Evolutionary conservation across 345 rosid genomes (phyloP).

Genomic region (Syzygium aromaticum): DNA sequence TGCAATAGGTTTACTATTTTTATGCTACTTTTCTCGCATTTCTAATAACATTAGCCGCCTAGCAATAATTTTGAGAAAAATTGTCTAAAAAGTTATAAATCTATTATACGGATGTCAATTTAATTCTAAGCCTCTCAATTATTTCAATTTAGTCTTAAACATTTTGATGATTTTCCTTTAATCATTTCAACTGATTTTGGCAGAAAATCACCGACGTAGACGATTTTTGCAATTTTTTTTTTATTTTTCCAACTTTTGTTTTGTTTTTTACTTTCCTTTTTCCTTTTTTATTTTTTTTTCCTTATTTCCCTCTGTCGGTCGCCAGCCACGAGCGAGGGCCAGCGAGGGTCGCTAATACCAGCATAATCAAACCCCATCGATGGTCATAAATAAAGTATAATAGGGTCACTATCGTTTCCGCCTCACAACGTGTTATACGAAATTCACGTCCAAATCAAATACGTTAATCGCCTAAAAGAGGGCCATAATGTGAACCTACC

Average conservation of each 20-base stretch:
- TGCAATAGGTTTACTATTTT: too few species aligned
- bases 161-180: neutral
- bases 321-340: neutral
- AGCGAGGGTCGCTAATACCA: too few species aligned
- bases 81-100: too few species aligned
- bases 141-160: neutral
- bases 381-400: too few species aligned
- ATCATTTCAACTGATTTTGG: neutral
- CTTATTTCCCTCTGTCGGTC: neutral
- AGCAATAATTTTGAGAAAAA: neutral
- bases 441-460: too few species aligned
- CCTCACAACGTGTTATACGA: too few species aligned
- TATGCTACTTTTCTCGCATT: too few species aligned
- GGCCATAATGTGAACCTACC: neutral
- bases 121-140: neutral
- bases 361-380: too few species aligned
- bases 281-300: neutral
- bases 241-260: neutral
- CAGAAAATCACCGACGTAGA: neutral
- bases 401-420: too few species aligned
- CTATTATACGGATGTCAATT: neutral
- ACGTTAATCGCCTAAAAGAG: neutral
- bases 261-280: neutral
- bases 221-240: neutral
- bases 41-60: neutral